Percentiles rank a stretch among this genome's conserved stretches.
These are phyloP conservation scores for Dactylellina leptospora DNA, from an alignment of 2,329 filamentous ascomycete genomes.

Conservation along the genomic window DNA sequence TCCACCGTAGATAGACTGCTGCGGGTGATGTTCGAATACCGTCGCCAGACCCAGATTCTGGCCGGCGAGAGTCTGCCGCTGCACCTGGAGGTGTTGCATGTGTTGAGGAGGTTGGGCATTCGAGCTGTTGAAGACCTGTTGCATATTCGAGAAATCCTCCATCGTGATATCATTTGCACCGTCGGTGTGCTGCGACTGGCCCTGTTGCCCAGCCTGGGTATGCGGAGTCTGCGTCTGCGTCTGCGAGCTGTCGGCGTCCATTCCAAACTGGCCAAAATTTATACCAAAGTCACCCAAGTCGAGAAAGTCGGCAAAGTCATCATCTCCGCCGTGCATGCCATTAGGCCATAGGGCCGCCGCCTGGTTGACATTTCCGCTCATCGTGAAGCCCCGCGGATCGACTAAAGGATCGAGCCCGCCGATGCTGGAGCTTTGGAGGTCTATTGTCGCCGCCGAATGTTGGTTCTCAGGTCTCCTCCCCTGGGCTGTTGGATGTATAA, in stretches of 20 bases:
- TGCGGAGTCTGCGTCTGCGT: conserved; percentile 17
- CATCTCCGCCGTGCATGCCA: conserved; percentile 36
- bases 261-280: conserved; percentile 48
- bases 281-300: conserved; percentile 44
- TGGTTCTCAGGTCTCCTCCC: conserved; percentile 28
- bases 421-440: conserved; percentile 7
- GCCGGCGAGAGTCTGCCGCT: conserved; percentile 14
- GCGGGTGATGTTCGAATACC: conserved; percentile 42
- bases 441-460: conserved; percentile 20
- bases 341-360: conserved; percentile 38
- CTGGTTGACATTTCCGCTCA: conserved; percentile 41
- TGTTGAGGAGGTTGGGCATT: conserved; percentile 33
- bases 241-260: conserved; percentile 38
- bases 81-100: conserved; percentile 43
- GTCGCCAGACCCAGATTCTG: conserved; percentile 45
- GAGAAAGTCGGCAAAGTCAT: conserved; percentile 51
- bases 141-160: conserved; percentile 43
- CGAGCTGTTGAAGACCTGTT: conserved; percentile 29
- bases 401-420: conserved; percentile 26
- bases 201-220: conserved; percentile 14
- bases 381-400: conserved; percentile 26
- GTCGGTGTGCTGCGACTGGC: conserved; percentile 10
- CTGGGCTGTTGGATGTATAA: conserved; percentile 39
- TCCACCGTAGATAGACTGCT: conserved; percentile 32
- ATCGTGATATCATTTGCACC: conserved; percentile 41